These are phyloP conservation scores for Nannizzia gypsea DNA, from an alignment of 2,329 filamentous ascomycete genomes.

Conservation along the genomic window DNA sequence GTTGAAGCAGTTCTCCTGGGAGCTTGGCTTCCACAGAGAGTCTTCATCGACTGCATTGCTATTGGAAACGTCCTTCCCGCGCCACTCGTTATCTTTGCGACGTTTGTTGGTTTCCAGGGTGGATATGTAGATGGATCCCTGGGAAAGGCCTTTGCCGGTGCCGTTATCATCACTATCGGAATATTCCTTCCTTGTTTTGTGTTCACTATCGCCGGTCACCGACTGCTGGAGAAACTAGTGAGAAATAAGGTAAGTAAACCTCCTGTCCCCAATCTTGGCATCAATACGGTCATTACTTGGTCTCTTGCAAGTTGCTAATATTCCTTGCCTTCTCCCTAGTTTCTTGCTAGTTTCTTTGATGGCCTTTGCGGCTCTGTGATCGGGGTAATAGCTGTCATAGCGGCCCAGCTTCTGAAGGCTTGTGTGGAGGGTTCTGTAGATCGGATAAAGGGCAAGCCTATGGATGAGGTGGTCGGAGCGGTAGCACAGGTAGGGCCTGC, in stretches of 20 bases:
- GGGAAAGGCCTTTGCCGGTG: not conserved
- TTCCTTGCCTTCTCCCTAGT: not conserved
- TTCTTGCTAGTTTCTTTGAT: not conserved
- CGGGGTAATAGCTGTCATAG: not conserved
- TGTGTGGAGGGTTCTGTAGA: too few species aligned
- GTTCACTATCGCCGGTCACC: not conserved
- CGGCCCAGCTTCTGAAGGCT: not conserved
- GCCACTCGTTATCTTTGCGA: slow-evolving; percentile 2
- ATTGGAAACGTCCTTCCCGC: slow-evolving; percentile 2
- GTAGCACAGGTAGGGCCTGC: not conserved
- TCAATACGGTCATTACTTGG: too few species aligned
- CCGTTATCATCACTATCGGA: not conserved
- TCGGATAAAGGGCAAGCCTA: not conserved
- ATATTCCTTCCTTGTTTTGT: not conserved
- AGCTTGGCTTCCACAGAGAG: not conserved
- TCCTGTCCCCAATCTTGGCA: too few species aligned
- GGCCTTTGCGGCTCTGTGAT: not conserved
- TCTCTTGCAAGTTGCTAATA: not conserved
- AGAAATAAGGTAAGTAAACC: not conserved
- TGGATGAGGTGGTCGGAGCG: not conserved
- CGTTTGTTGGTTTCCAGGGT: slow-evolving; percentile 1
- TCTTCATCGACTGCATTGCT: not conserved
- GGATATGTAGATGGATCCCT: not conserved
- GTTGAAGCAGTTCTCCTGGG: not conserved
- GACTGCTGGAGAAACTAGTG: not conserved